Evolutionary conservation across 2,329 filamentous ascomycete genomes (phyloP).

Genomic region (Atkinsonella hypoxylon): DNA sequence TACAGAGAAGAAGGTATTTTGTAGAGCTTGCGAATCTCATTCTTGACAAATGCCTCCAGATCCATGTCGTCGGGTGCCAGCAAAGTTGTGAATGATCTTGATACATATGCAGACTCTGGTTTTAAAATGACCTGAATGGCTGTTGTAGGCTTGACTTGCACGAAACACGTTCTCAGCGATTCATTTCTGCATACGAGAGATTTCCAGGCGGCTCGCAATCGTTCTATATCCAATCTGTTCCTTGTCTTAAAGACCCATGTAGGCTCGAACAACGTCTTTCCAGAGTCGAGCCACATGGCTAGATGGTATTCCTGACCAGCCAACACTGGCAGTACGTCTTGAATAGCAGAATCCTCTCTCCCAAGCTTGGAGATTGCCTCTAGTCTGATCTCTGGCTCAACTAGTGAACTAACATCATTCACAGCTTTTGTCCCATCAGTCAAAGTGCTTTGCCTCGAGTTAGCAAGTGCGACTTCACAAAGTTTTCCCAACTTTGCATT

Average conservation of each 20-base stretch:
- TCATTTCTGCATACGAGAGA: background rate
- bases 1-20: background rate
- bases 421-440: background rate
- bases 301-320: background rate
- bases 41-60: background rate
- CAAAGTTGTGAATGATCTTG: background rate
- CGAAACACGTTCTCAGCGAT: background rate
- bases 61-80: background rate
- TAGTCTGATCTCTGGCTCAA: background rate
- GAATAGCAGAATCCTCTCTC: background rate
- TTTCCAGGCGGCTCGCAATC: background rate
- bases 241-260: background rate
- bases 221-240: background rate
- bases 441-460: background rate
- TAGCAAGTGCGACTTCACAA: background rate
- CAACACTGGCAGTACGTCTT: background rate
- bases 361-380: background rate
- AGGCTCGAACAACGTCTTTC: background rate
- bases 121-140: background rate
- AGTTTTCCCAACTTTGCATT: background rate
- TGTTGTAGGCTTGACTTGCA: background rate
- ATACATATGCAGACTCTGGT: background rate
- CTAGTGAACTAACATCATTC: background rate
- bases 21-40: background rate
- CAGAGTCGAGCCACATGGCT: background rate